Base-by-base conservation (phyloP, 257 asterid genomes). In the Knoxia roxburghii region DNA sequence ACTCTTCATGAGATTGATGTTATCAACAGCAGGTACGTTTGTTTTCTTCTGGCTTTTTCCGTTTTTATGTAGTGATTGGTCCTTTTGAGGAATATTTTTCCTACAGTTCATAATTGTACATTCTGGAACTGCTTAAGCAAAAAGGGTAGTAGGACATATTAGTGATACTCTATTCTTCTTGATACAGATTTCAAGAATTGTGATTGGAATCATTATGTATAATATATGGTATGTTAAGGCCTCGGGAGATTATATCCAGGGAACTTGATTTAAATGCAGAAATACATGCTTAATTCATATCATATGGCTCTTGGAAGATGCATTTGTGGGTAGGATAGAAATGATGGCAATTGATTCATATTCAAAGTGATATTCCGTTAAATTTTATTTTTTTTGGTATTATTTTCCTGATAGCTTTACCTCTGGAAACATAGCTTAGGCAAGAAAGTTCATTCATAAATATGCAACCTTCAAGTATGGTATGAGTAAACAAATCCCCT, bases 1-100 rank as follows among this genome's bases (percentile, higher is more conserved):
- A 87, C 89, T 0, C 93, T 92, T 40, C 98, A 92, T 39, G 97
- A 92, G 81, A 92, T 87, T 6, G 97, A 92, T 76, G 98, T 92
- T 33, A 89, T 92, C 76, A 89, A 89, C 82, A 87, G 92, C 96
- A 87, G 96, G 97, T 86, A 71, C n/a, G 41, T 37, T 37, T 37
- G 41, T 37, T 37, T 9, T 37, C 9, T 37, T 37, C 9, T 37
- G 41, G 41, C 9, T 20, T 59, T 27, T 59, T 24, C 14, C 0
- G 1, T 5, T 9, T 14, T 6, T 17, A 26, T 33, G 24, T 13
- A 24, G 32, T 61, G 50, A 39, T 58, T 58, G n/a, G n/a, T n/a
- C n/a, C 17, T 23, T 33, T 37, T 41, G 37, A 40, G 67, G 15
- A 40, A 6, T 61, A 9, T 21, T n/a, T 61, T 40, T 32, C 12